Base-by-base conservation (phyloP, 2,329 filamentous ascomycete genomes). In the Colletotrichum tropicale region DNA sequence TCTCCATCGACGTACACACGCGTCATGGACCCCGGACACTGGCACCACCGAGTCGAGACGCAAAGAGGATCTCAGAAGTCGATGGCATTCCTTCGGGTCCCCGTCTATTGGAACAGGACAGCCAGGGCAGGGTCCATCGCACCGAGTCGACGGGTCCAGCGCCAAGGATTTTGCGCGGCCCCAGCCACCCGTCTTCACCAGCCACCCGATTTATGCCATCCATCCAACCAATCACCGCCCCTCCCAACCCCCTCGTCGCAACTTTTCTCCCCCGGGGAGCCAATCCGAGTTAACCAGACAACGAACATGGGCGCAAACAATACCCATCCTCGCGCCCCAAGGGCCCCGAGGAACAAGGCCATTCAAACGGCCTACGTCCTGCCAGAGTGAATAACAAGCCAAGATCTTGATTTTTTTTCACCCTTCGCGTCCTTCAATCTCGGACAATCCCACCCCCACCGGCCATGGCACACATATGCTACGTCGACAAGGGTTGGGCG, bases 101-200 rank as follows among this genome's bases (percentile, higher is more conserved):
- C 43, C 43, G n/a, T 52, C 43, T 13, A 13, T 8, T 52, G 43
- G 43, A 52, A 52, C 43, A 52, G n/a, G 43, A 2, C 43, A 52
- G 26, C 6, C 43, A 52, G 10, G n/a, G n/a, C 43, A 52, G 38
- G 15, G 71, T 13, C 61, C 24, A 60, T 60, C 26, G 58, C 60
- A 65, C 61, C 61, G 36, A 52, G 24, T 52, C 15, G 62, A 72
- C 73, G 38, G 62, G 56, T 67, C 64, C 21, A 34, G 36, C 10
- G 67, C 60, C 61, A 55, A 52, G 61, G 36, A 64, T 55, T 38
- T 64, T 30, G 61, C 68, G 32, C 30, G 28, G 66, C 34, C 74
- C 76, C 77, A 78, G 77, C 77, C 77, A 78, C 75, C 75, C 26
- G 32, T 34, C 58, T 52, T 61, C 52, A 68, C 75, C 75, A 78